Conservation (phyloP, 768 basidiomycete species). For the Boletus rubroflammeus region DNA sequence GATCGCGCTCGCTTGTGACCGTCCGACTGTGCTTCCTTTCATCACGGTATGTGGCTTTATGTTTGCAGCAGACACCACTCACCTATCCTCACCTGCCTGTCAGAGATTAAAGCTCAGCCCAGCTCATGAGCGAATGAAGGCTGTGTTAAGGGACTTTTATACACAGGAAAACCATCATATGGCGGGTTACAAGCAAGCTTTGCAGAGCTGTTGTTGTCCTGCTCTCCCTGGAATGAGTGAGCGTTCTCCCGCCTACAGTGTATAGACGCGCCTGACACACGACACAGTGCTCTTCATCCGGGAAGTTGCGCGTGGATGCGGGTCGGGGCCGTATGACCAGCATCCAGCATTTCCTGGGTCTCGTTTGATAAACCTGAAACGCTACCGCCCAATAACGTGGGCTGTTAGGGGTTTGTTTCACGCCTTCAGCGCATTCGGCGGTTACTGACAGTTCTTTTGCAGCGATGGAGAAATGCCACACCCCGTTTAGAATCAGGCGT, state of each 20-base stretch:
- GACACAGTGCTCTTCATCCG: conserved; percentile 30
- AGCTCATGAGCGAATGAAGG: conserved; percentile 20
- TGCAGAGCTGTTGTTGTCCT: conserved; percentile 28
- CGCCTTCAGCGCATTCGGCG: not conserved
- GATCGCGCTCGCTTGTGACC: conserved; percentile 42
- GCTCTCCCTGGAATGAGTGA: conserved; percentile 34
- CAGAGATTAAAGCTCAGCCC: conserved; percentile 28
- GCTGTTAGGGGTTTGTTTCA: conserved; percentile 39
- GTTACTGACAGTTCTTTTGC: not conserved
- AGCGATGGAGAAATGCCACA: conserved; percentile 48
- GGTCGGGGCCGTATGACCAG: conserved; percentile 25
- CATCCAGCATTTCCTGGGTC: conserved; percentile 26
- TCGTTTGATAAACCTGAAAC: conserved; percentile 37
- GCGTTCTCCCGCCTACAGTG: not conserved
- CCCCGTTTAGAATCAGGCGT: conserved; percentile 38
- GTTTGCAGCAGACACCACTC: not conserved
- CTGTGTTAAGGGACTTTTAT: conserved; percentile 21
- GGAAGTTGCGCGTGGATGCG: conserved; percentile 33
- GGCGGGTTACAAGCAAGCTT: conserved; percentile 29
- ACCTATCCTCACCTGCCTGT: not conserved
- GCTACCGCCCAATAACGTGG: conserved; percentile 37
- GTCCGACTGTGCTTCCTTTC: conserved; percentile 35
- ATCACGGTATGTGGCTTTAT: conserved; percentile 15
- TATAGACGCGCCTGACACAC: not conserved
- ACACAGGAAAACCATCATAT: conserved; percentile 25